phyloP scores from a whole-genome alignment of 495 filamentous ascomycete species.

The Hypoxylon cercidicola region DNA sequence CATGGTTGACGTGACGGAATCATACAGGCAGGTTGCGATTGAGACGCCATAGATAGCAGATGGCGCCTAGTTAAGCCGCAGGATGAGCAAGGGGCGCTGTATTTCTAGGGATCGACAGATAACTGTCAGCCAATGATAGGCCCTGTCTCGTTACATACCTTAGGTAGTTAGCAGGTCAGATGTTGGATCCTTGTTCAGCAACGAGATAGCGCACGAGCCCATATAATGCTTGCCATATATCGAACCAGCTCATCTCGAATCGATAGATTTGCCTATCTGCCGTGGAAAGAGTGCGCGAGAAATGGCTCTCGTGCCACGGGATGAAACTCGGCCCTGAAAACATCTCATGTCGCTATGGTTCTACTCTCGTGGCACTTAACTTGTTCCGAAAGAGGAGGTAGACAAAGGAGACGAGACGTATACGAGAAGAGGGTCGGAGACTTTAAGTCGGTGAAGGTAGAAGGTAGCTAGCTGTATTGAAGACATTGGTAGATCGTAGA shows the following conservation, averaged over 20 bases:
- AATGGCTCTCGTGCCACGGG: conserved; percentile 5
- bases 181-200: conserved; percentile 25
- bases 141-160: conserved; percentile 22
- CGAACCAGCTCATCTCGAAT: neutral
- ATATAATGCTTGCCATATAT: conserved; percentile 10
- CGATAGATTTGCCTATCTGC: conserved; percentile 3
- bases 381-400: neutral
- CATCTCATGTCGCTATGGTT: conserved; percentile 9
- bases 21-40: conserved; percentile 24
- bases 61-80: conserved; percentile 30
- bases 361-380: neutral
- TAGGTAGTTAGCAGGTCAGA: conserved; percentile 33
- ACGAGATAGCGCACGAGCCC: conserved; percentile 29
- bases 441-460: conserved; percentile 13
- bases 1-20: conserved; percentile 34
- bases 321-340: neutral
- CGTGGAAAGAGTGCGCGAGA: neutral
- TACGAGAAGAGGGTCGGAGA: conserved; percentile 4
- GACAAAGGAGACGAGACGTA: conserved; percentile 11
- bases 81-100: conserved; percentile 24
- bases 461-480: neutral
- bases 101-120: conserved; percentile 38
- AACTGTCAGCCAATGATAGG: conserved; percentile 29
- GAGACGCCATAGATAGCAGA: conserved; percentile 30
- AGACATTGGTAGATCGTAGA: conserved; percentile 26